These are phyloP conservation scores for Polytrichum formosum DNA, from an alignment of 225 moss, liverwort and hornwort genomes.

Conservation along the genomic window DNA sequence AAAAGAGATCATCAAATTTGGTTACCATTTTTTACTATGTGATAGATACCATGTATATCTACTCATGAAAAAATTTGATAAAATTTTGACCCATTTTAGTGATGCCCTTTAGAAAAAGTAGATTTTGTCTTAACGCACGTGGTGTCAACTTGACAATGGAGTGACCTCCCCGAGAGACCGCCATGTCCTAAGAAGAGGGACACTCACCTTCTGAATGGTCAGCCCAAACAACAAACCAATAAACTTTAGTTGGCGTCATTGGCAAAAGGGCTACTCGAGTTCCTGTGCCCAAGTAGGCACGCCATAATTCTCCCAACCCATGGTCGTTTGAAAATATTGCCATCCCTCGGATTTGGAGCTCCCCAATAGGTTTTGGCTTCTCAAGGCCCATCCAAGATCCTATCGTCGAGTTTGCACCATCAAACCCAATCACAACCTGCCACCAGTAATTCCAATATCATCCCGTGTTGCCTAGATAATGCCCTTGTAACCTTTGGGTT, in stretches of 20 bases:
- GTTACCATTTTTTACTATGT: too few species aligned
- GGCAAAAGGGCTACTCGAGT: slow-evolving; percentile 29
- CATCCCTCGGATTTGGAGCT: slow-evolving; percentile 40
- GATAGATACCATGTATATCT: too few species aligned
- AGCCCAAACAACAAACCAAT: slow-evolving; percentile 38
- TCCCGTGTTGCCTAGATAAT: not conserved
- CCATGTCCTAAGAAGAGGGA: not conserved
- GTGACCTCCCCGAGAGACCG: too few species aligned
- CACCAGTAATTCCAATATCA: not conserved
- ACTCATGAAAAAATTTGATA: too few species aligned
- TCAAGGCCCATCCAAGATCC: slow-evolving; percentile 44
- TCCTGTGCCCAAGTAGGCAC: slow-evolving; percentile 27
- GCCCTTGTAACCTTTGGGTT: not conserved
- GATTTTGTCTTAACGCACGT: too few species aligned
- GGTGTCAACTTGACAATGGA: too few species aligned
- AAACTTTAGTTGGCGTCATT: slow-evolving; percentile 32
- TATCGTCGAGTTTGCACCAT: slow-evolving; percentile 50
- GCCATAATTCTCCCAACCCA: slow-evolving; percentile 6
- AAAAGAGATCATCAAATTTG: too few species aligned
- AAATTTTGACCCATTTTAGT: too few species aligned
- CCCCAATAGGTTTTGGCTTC: slow-evolving; percentile 32
- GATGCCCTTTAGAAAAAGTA: too few species aligned
- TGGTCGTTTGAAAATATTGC: slow-evolving; percentile 48
- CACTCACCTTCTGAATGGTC: slow-evolving; percentile 22
- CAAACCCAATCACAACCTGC: slow-evolving; percentile 37